Evolutionary conservation across 345 rosid species (phyloP).

Genomic region (Acer saccharum): DNA sequence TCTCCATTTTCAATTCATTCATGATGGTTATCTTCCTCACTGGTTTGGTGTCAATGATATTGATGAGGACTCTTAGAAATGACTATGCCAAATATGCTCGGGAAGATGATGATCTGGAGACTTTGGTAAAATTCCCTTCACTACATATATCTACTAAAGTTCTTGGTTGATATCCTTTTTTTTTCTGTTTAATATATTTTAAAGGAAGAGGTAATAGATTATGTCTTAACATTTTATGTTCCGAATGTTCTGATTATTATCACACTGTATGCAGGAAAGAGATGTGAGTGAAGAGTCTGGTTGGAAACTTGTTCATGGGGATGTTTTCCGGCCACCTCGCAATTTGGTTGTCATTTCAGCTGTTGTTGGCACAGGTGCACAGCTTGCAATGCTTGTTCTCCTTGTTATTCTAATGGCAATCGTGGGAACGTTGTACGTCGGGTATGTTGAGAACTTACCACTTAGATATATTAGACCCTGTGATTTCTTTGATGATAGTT

Average conservation of each 20-base stretch:
- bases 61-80: constrained; percentile 94
- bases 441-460: constrained; percentile 53
- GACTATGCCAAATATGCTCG: constrained; percentile 97
- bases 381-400: constrained; percentile 86
- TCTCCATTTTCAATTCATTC: constrained; percentile 94
- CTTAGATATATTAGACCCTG: background rate
- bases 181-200: background rate
- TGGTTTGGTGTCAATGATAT: constrained; percentile 95
- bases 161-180: background rate
- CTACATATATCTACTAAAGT: constrained; percentile 14
- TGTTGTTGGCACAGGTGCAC: constrained; percentile 96
- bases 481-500: background rate
- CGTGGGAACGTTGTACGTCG: constrained; percentile 83
- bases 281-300: constrained; percentile 98
- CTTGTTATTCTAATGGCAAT: constrained; percentile 93
- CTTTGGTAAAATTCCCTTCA: constrained; percentile 61
- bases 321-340: constrained; percentile 84
- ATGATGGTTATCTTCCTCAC: constrained; percentile 99
- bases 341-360: constrained; percentile 77
- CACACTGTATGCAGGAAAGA: constrained; percentile 61
- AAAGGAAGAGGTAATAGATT: constrained; percentile 12
- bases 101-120: constrained; percentile 93
- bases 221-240: constrained; percentile 12
- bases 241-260: constrained; percentile 4
- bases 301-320: constrained; percentile 98